Evolutionary conservation across 768 basidiomycete species (phyloP).

Genomic region (Suillus occidentalis): DNA sequence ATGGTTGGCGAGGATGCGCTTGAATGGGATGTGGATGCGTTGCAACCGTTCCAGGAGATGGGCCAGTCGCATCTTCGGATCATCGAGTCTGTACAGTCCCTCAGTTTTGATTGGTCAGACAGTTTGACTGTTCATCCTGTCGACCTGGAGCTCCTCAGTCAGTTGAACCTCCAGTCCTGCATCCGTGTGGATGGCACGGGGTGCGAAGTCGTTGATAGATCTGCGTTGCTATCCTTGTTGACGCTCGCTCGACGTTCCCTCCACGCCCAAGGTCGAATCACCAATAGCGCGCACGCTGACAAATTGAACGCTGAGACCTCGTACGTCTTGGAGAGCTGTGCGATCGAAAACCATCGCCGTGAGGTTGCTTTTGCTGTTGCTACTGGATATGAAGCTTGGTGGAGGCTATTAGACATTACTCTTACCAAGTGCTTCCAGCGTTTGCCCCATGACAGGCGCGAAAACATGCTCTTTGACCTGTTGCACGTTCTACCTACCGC

Average conservation of each 20-base stretch:
- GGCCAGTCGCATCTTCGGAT: constrained; percentile 84
- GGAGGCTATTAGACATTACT: constrained; percentile 77
- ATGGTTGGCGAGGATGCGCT: constrained; percentile 39
- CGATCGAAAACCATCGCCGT: constrained; percentile 84
- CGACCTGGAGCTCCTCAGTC: constrained; percentile 62
- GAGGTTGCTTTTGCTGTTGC: constrained; percentile 73
- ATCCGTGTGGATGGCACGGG: constrained; percentile 65
- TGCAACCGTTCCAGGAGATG: constrained; percentile 64
- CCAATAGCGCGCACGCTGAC: constrained; percentile 61
- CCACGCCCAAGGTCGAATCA: constrained; percentile 65
- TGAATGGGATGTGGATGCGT: constrained; percentile 48
- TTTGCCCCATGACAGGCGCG: constrained; percentile 77
- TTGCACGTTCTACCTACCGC: constrained; percentile 76
- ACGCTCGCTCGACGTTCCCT: constrained; percentile 56
- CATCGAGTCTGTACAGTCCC: constrained; percentile 83
- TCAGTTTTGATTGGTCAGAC: constrained; percentile 90
- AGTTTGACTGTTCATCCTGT: constrained; percentile 56
- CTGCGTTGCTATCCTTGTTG: constrained; percentile 70
- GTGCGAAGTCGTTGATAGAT: constrained; percentile 81
- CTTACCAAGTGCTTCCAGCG: constrained; percentile 85
- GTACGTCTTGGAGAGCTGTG: constrained; percentile 82
- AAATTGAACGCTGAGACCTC: constrained; percentile 66
- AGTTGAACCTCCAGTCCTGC: constrained; percentile 70
- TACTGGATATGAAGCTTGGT: constrained; percentile 81
- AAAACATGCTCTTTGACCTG: constrained; percentile 89